phyloP scores from a whole-genome alignment of 352 stramenopile genomes.

The Pythium biforme region DNA sequence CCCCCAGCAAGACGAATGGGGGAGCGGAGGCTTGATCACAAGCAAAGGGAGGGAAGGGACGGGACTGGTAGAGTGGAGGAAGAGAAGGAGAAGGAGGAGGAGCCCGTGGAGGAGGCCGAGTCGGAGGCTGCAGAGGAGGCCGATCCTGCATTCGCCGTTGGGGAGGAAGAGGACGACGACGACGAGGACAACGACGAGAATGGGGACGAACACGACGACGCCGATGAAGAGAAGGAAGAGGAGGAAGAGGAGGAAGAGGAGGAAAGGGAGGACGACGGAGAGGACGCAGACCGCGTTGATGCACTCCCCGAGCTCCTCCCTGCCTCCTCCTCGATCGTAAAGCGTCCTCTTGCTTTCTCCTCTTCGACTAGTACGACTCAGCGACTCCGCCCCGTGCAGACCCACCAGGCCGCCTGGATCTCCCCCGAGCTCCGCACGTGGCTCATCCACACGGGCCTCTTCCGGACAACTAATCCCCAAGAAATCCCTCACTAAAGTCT shows the following conservation, averaged over 20 bases:
- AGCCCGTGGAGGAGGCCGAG: neutral
- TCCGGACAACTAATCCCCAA: constrained; percentile 27
- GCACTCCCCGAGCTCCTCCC: constrained; percentile 11
- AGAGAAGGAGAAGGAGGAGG: neutral
- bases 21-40: neutral
- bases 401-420: constrained; percentile 60
- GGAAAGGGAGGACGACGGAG: neutral
- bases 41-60: neutral
- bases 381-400: constrained; percentile 14
- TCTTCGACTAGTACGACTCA: constrained; percentile 24
- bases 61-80: neutral
- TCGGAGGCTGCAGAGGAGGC: too few species aligned
- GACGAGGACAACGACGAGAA: neutral
- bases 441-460: constrained; percentile 49
- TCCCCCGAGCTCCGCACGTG: constrained; percentile 51
- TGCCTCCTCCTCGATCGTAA: neutral
- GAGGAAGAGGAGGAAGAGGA: neutral
- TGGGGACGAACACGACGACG: neutral
- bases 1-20: neutral
- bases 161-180: neutral
- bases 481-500: neutral
- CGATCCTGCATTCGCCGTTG: neutral
- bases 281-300: constrained; percentile 16
- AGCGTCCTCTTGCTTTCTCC: neutral
- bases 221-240: neutral